Base-by-base conservation (phyloP, 1,284 basidiomycete species). In the Naganishia albida region DNA sequence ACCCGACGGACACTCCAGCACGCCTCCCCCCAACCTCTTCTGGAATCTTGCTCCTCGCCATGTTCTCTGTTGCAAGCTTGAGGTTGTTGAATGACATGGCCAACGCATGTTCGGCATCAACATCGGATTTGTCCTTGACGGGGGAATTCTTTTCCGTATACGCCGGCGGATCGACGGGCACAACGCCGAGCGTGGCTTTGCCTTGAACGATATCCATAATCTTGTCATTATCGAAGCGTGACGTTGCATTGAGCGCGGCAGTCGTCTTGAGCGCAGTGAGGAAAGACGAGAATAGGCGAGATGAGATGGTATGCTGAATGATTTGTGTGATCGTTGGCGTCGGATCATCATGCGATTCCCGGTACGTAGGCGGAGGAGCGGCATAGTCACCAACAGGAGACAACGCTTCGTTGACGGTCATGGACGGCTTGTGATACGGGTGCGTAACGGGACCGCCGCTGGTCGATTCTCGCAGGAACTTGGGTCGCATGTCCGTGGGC, bases 121-220 rank as follows among this genome's bases (percentile, higher is more conserved):
- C 23, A 7, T 60, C 60, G 10, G 59, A 42, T 20, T 44, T 54
- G n/a, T 52, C 56, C 44, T 3, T 42, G 13, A 6, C n/a, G 3
- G 51, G 16, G 2, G 56, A 18, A 23, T 30, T n/a, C 23, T 52
- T 48, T 15, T 46, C 60, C 23, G 57, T 40, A 28, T 53, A 43
- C 38, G 48, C 51, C 39, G 42, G 42, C 15, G 48, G 67, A 50
- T 30, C 53, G 30, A 54, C 49, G 20, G 62, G 39, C 0, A 80
- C 75, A 60, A 81, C 77, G 39, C 74, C 70, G 38, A 82, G 70
- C n/a, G 71, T 71, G 10, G 78, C 73, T 62, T 70, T 67, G 23
- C 81, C 81, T 26, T 75, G 74, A 44, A 81, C 74, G 20, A 82
- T 78, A n/a, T 76, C 76, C 0, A 78, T 73, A 30, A 81, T 73